These are phyloP conservation scores for Verticillium nubilum DNA, from an alignment of 2,329 filamentous ascomycete species.

Conservation along the genomic window DNA sequence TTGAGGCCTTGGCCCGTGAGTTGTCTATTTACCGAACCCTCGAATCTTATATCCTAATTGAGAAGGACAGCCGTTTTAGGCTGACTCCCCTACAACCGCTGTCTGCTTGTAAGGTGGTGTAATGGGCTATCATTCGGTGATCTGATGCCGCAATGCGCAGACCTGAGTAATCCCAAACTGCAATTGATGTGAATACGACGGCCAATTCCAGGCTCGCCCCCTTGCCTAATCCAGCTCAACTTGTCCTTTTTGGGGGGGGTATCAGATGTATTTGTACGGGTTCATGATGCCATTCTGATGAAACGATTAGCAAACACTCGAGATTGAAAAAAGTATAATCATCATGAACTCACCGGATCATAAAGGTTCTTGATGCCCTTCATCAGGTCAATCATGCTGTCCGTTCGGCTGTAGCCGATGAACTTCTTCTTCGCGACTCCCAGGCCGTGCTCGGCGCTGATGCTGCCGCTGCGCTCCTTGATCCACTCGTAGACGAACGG, in stretches of 20 bases:
- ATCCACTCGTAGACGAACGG: constrained; percentile 99
- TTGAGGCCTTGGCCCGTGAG: neutral
- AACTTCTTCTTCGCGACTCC: constrained; percentile 94
- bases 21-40: neutral
- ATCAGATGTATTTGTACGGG: constrained; percentile 89
- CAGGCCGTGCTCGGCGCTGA: constrained; percentile 93
- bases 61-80: too few relatives aligned
- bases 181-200: too few relatives aligned
- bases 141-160: too few relatives aligned
- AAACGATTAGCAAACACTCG: constrained; percentile 1
- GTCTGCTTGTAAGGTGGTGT: too few relatives aligned
- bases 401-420: constrained; percentile 86
- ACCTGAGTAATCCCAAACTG: neutral
- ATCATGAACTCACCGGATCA: constrained; percentile 77
- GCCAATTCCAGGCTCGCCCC: too few relatives aligned
- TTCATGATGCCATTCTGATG: constrained; percentile 94
- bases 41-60: neutral
- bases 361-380: constrained; percentile 91
- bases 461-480: constrained; percentile 77
- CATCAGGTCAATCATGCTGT: constrained; percentile 86
- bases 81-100: too few relatives aligned
- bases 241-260: neutral
- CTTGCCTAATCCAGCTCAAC: too few relatives aligned
- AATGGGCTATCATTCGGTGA: too few relatives aligned
- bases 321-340: too few relatives aligned